A percentile compares a stretch with the other conserved stretches of the same genome.
Evolutionary conservation across 1,139 yeast species (phyloP).

Genomic region (Taphrina populina): DNA sequence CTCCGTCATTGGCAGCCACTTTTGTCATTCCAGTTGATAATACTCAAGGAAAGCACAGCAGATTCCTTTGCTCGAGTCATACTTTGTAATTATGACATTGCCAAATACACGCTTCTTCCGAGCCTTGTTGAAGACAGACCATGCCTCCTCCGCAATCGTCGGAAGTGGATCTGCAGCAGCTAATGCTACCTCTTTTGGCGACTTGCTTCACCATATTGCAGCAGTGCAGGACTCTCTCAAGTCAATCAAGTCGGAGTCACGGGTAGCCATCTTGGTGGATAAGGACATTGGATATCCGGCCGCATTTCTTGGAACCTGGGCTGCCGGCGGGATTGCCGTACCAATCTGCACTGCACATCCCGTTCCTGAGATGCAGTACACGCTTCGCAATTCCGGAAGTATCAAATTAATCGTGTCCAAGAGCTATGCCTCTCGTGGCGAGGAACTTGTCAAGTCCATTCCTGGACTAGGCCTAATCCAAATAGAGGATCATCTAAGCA

Average conservation of each 20-base stretch:
- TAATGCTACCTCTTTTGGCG: background rate
- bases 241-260: slow-evolving; percentile 11
- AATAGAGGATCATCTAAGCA: too few relatives aligned
- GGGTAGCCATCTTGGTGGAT: slow-evolving; percentile 29
- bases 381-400: slow-evolving; percentile 22
- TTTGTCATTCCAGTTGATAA: too few relatives aligned
- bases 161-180: background rate
- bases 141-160: slow-evolving; percentile 6
- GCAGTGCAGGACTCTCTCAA: slow-evolving; percentile 4
- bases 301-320: slow-evolving; percentile 31
- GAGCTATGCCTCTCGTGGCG: background rate
- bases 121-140: slow-evolving; percentile 1
- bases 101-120: slow-evolving; percentile 14
- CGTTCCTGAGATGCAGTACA: slow-evolving; percentile 32
- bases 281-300: slow-evolving; percentile 30
- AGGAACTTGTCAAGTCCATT: background rate
- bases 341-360: slow-evolving; percentile 36
- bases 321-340: slow-evolving; percentile 36
- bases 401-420: slow-evolving; percentile 18
- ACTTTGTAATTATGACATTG: background rate
- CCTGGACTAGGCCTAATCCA: background rate
- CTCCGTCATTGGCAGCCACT: too few relatives aligned
- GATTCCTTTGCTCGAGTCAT: too few relatives aligned
- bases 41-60: too few relatives aligned
- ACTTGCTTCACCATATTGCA: slow-evolving; percentile 2